Evolutionary conservation across 768 basidiomycete genomes (phyloP).

Genomic region (Boletus subparvulus): DNA sequence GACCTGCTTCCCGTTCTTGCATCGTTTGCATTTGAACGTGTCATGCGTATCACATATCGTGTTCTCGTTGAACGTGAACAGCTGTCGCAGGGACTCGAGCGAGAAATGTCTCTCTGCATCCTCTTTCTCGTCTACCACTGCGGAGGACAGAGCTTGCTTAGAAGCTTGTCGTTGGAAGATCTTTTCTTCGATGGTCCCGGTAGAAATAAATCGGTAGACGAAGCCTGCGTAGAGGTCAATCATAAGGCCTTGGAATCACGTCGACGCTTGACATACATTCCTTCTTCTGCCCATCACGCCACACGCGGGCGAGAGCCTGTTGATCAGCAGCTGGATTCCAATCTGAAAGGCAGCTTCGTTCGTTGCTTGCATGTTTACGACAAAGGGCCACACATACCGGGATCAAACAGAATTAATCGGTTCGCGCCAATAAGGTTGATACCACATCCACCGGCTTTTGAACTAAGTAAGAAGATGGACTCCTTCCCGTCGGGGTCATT

Average conservation of each 20-base stretch:
- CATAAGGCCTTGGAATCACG: not conserved
- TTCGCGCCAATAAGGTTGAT: conserved; percentile 98
- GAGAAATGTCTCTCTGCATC: conserved; percentile 96
- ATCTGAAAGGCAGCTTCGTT: conserved; percentile 46
- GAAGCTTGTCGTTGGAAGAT: conserved; percentile 97
- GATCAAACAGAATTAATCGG: conserved; percentile 92
- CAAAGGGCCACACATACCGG: conserved; percentile 50
- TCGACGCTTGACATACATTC: conserved; percentile 64
- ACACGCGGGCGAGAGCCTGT: conserved; percentile 96
- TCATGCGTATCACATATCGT: conserved; percentile 95
- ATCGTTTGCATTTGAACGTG: conserved; percentile 95
- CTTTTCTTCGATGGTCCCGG: conserved; percentile 98
- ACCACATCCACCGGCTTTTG: conserved; percentile 94
- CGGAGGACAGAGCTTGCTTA: conserved; percentile 94
- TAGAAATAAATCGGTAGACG: conserved; percentile 96
- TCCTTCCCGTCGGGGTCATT: conserved; percentile 92
- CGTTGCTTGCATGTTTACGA: not conserved
- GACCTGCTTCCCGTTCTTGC: conserved; percentile 80
- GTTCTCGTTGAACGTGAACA: conserved; percentile 87
- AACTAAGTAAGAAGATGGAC: conserved; percentile 91
- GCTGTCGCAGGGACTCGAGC: conserved; percentile 78
- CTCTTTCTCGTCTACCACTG: conserved; percentile 97
- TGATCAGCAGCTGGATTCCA: conserved; percentile 99
- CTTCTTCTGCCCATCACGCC: conserved; percentile 99
- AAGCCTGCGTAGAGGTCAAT: conserved; percentile 58